Base-by-base conservation (phyloP, 164 flowering plant genomes). In the Chloranthus sessilifolius region DNA sequence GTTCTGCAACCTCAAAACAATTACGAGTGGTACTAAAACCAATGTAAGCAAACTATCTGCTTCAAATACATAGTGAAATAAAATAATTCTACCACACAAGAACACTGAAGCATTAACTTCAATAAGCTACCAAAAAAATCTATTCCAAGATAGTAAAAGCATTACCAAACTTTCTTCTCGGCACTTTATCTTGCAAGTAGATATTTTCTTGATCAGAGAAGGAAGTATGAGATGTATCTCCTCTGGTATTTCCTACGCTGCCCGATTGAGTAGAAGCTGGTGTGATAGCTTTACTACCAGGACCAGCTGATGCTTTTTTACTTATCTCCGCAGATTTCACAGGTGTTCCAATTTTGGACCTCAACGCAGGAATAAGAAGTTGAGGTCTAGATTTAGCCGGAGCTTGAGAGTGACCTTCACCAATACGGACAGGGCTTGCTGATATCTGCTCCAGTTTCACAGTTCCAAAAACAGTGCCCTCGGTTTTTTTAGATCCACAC, bases 101-200 rank as follows among this genome's bases (percentile, higher is more conserved):
- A 28, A 28, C 11, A 15, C 7, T 23, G 30, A 41, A 41, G 15
- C 51, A 33, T 1, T 17, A 36, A 19, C 19, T 33, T 45, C 20
- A 19, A 6, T 27, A 44, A 44, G 33, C 10, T 17, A 47, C 15
- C 12, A 47, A 47, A 5, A 47, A 7, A 7, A 14, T 35, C 21
- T 5, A 22, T 16, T 47, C 16, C 36, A 47, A 16, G 25, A 56
- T 38, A 6, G 12, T 34, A 34, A 44, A 54, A 46, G 27, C 19
- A 46, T 62, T 75, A 90, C 95, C 91, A 39, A 69, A 51, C 58
- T 90, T 90, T 74, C 85, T 70, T 58, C 79, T 84, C 50, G 76
- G 61, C 37, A 68, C 77, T 61, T 65, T 82, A 31, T 61, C 69
- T 43, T 62, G 79, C 43, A 20, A 46, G 55, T 65, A 67, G 28